Conservation (phyloP, 2,329 filamentous ascomycete species). For the Penicillium rolfsii region DNA sequence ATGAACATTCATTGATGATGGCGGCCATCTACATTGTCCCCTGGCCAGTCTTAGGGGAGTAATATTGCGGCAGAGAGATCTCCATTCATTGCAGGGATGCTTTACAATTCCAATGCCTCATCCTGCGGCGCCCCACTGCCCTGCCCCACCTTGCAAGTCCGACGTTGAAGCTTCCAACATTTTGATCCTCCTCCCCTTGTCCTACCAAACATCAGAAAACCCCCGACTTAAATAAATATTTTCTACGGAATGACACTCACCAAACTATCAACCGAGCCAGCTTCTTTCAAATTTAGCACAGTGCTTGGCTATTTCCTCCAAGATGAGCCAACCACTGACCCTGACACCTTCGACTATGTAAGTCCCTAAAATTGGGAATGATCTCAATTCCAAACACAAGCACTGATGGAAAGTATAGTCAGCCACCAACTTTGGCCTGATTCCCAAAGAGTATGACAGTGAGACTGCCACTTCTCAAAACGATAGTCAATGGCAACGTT, state of each 20-base stretch:
- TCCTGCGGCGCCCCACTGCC: background rate
- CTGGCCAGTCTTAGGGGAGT: background rate
- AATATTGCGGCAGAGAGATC: background rate
- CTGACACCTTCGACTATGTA: constrained; percentile 55
- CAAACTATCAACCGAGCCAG: constrained; percentile 7
- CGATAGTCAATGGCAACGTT: constrained; percentile 60
- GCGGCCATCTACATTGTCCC: background rate
- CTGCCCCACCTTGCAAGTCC: background rate
- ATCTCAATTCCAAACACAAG: background rate
- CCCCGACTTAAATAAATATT: background rate
- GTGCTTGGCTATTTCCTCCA: constrained; percentile 56
- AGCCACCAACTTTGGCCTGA: constrained; percentile 54
- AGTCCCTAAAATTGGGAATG: constrained; percentile 11
- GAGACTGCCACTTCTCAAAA: constrained; percentile 40
- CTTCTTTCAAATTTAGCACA: constrained; percentile 42
- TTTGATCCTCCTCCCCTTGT: background rate
- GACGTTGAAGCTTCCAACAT: background rate
- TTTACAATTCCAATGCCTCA: background rate
- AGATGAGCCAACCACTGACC: constrained; percentile 54
- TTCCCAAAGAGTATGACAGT: constrained; percentile 49
- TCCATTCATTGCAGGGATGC: background rate
- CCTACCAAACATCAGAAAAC: background rate
- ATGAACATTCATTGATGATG: background rate
- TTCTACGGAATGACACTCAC: background rate
- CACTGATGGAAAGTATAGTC: constrained; percentile 33